phyloP scores from a whole-genome alignment of 2,329 filamentous ascomycete genomes.

The Colletotrichum lupini region DNA sequence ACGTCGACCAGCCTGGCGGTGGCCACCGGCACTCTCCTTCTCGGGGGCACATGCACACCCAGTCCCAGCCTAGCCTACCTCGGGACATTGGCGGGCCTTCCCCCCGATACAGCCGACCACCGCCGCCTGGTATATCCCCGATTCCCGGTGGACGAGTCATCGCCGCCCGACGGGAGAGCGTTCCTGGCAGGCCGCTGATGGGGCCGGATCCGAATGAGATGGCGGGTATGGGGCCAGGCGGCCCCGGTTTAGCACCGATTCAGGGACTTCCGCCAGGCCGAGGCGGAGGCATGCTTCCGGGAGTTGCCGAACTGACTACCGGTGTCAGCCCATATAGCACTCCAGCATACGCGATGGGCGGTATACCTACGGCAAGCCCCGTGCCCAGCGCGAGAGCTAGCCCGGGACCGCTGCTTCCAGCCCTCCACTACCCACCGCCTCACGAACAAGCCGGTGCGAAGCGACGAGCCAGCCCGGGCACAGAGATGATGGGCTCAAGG shows the following conservation, averaged over 20 bases:
- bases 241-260: slow-evolving; percentile 64
- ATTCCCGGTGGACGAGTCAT: slow-evolving; percentile 49
- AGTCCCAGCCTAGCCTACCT: slow-evolving; percentile 58
- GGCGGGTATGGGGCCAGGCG: slow-evolving; percentile 44
- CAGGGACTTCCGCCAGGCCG: slow-evolving; percentile 54
- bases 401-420: slow-evolving; percentile 52
- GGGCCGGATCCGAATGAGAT: slow-evolving; percentile 46
- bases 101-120: slow-evolving; percentile 55
- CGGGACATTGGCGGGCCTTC: slow-evolving; percentile 55
- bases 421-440: slow-evolving; percentile 47
- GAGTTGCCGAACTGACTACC: slow-evolving; percentile 72
- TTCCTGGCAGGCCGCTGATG: slow-evolving; percentile 46
- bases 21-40: slow-evolving; percentile 34
- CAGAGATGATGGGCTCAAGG: slow-evolving; percentile 51
- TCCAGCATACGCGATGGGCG: slow-evolving; percentile 61
- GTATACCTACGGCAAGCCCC: slow-evolving; percentile 50
- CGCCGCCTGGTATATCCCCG: slow-evolving; percentile 43
- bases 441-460: slow-evolving; percentile 59
- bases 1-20: slow-evolving; percentile 49
- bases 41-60: slow-evolving; percentile 51
- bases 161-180: slow-evolving; percentile 55
- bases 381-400: slow-evolving; percentile 53
- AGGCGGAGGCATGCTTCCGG: slow-evolving; percentile 63
- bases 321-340: slow-evolving; percentile 71
- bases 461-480: slow-evolving; percentile 59